phyloP scores from a whole-genome alignment of 202 grass and related monocot genomes.

The Saccharum hybrid region DNA sequence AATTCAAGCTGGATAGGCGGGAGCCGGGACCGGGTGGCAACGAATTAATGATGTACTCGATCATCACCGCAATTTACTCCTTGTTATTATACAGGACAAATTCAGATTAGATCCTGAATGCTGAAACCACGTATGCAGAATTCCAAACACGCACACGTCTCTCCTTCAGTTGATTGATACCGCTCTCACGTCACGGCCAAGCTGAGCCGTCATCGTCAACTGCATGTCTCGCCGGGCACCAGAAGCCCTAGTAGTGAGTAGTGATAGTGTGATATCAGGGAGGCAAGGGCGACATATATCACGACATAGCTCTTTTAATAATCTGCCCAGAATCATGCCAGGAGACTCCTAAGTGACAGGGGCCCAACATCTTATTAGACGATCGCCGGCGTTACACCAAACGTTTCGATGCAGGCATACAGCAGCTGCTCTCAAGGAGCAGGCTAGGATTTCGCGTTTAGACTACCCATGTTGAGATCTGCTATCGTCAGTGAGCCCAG shows the following conservation, averaged over 20 bases:
- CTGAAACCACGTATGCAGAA: background rate
- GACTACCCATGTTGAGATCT: constrained; percentile 1
- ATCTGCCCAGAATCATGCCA: background rate
- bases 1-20: constrained; percentile 7
- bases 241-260: background rate
- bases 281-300: background rate
- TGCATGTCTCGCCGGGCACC: background rate
- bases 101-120: background rate
- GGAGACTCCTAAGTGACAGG: background rate
- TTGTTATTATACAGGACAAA: background rate
- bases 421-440: background rate
- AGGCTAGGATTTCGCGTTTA: constrained; percentile 4
- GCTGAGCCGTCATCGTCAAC: background rate
- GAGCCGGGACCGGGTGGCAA: background rate
- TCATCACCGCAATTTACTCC: background rate
- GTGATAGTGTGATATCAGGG: too few species aligned
- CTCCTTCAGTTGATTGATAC: background rate
- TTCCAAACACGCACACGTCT: background rate
- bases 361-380: constrained; percentile 21
- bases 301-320: constrained; percentile 10
- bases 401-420: background rate
- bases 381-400: background rate
- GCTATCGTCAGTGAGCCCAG: background rate
- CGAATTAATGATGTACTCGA: background rate
- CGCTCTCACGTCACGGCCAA: background rate